Evolutionary conservation across 139 green algal genomes (phyloP).

Genomic region (Coccomyxa sp.): DNA sequence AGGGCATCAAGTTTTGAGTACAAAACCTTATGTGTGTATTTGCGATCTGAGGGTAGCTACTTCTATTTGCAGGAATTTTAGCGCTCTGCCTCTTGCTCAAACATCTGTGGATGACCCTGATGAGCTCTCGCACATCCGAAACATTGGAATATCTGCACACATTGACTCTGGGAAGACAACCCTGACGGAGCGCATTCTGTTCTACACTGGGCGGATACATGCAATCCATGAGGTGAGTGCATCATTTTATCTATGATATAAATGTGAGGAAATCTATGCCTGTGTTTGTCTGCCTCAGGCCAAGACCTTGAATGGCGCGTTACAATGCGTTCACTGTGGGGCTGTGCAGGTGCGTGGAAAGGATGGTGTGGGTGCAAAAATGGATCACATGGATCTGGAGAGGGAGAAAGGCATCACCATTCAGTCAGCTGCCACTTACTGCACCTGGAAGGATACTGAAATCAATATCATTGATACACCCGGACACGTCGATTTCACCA

Average conservation of each 20-base stretch:
- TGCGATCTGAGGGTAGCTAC: too few species aligned
- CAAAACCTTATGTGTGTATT: too few species aligned
- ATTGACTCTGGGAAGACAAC: constrained; percentile 99
- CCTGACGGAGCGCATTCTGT: constrained; percentile 96
- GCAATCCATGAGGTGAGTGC: constrained; percentile 92
- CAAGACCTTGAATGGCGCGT: background rate
- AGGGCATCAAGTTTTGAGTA: too few species aligned
- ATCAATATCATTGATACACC: constrained; percentile 99
- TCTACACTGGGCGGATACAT: constrained; percentile 95
- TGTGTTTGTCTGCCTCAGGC: background rate
- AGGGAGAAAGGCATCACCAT: constrained; percentile 99
- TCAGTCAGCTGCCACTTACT: constrained; percentile 88
- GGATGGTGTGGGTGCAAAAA: constrained; percentile 98
- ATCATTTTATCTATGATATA: background rate
- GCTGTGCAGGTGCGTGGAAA: constrained; percentile 80
- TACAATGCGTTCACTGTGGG: background rate
- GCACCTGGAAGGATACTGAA: constrained; percentile 82
- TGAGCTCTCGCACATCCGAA: constrained; percentile 57
- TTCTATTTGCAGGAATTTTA: background rate
- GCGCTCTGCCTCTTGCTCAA: background rate
- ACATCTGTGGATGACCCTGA: background rate
- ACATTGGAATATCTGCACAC: constrained; percentile 98
- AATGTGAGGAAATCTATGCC: background rate
- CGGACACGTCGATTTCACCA: constrained; percentile 98
- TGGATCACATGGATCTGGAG: constrained; percentile 99